Conservation (phyloP, 176 grass and related monocot species). For the Sorghum bicolor region Sorghum_bicolor_NCBIv3 NC_012879.2:60978501-60979000, state of each 20-base stretch:
- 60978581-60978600: slow-evolving; percentile 73
- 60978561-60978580: slow-evolving; percentile 87
- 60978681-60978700: slow-evolving; percentile 77
- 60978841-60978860: slow-evolving; percentile 5
- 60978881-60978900: not conserved
- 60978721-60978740: slow-evolving; percentile 93
- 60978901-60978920: not conserved
- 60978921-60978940: not conserved
- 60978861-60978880: not conserved
- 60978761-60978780: not conserved
- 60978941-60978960: not conserved
- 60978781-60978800: not conserved
- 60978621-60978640: slow-evolving; percentile 26
- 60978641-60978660: slow-evolving; percentile 18
- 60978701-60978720: slow-evolving; percentile 75
- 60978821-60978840: not conserved
- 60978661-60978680: slow-evolving; percentile 24
- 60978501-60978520: not conserved
- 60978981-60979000: not conserved
- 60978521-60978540: slow-evolving; percentile 73
- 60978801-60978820: not conserved
- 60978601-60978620: slow-evolving; percentile 39
- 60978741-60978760: slow-evolving; percentile 21
- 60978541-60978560: slow-evolving; percentile 85
- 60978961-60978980: not conserved